These are phyloP conservation scores for Pythium brassicae DNA, from an alignment of 352 stramenopile species.

Conservation along the genomic window DNA sequence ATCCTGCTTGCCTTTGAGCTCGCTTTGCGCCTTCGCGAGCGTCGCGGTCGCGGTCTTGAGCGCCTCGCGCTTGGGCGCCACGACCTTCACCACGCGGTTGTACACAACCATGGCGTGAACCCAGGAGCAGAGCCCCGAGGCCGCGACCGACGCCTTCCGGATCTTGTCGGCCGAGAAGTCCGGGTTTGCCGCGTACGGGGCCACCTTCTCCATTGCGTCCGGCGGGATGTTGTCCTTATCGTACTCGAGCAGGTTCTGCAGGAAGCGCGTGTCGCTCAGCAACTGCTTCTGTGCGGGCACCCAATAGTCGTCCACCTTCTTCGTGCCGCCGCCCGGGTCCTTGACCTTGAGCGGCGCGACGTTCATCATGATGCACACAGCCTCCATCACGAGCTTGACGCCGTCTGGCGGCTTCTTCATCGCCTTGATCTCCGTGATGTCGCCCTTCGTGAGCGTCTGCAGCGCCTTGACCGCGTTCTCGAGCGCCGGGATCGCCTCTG, in stretches of 20 bases:
- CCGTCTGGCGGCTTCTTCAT: conserved; percentile 95
- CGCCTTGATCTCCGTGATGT: conserved; percentile 96
- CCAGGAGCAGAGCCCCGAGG: conserved; percentile 93
- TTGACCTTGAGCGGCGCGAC: conserved; percentile 91
- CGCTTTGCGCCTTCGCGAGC: conserved; percentile 81
- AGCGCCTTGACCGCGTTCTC: conserved; percentile 90
- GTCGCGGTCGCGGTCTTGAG: conserved; percentile 87
- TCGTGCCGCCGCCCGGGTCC: conserved; percentile 87
- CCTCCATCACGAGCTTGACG: conserved; percentile 94
- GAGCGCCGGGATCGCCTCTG: conserved; percentile 90
- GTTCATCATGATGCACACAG: conserved; percentile 95
- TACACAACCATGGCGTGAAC: conserved; percentile 97
- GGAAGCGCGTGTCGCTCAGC: conserved; percentile 90
- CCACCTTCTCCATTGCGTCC: conserved; percentile 91
- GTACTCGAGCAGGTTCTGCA: conserved; percentile 93
- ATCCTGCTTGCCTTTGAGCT: conserved; percentile 88
- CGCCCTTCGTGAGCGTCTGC: conserved; percentile 90
- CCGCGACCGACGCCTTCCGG: conserved; percentile 92
- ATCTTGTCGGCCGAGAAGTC: conserved; percentile 94
- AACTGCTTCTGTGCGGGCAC: conserved; percentile 90
- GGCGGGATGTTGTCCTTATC: conserved; percentile 94
- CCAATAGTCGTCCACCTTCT: conserved; percentile 96
- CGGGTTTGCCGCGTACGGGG: conserved; percentile 73
- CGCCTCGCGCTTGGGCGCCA: conserved; percentile 91
- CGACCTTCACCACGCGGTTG: conserved; percentile 90